A percentile compares a stretch with the other conserved stretches of the same genome.
Conservation (phyloP, 129 eudicot genomes). For the Helianthus tuberosus region DNA sequence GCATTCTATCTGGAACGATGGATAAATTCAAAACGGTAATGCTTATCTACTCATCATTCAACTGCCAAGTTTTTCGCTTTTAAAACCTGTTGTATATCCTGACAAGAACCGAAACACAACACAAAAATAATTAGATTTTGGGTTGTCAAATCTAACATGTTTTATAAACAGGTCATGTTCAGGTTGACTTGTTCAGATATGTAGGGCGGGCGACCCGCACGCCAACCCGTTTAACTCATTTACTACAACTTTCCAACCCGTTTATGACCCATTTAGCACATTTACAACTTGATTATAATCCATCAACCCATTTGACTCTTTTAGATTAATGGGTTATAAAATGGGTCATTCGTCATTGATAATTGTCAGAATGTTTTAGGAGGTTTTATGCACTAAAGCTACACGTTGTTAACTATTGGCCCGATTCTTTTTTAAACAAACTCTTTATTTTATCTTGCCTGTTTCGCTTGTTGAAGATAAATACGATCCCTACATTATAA, state of each 20-base stretch:
- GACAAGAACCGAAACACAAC: too few species aligned
- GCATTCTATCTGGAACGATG: constrained; percentile 91
- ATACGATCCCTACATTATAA: neutral
- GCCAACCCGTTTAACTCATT: too few species aligned
- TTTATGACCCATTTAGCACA: too few species aligned
- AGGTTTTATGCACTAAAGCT: neutral
- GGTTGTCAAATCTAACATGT: neutral
- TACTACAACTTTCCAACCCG: too few species aligned
- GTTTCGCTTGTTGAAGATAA: neutral
- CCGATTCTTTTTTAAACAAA: neutral
- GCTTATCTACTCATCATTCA: neutral
- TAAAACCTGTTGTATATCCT: neutral
- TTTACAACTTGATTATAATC: too few species aligned
- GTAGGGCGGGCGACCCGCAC: too few species aligned
- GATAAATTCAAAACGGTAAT: constrained; percentile 90
- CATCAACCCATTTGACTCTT: too few species aligned
- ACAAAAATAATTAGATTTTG: neutral
- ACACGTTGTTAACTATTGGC: neutral
- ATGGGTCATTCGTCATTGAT: neutral
- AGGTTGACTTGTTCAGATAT: too few species aligned
- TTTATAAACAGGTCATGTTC: too few species aligned
- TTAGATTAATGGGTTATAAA: too few species aligned
- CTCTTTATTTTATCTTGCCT: neutral
- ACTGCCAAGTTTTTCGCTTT: neutral
- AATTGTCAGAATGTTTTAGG: neutral